phyloP scores from a whole-genome alignment of 768 basidiomycete species.

The Exidia glandulosa region DNA sequence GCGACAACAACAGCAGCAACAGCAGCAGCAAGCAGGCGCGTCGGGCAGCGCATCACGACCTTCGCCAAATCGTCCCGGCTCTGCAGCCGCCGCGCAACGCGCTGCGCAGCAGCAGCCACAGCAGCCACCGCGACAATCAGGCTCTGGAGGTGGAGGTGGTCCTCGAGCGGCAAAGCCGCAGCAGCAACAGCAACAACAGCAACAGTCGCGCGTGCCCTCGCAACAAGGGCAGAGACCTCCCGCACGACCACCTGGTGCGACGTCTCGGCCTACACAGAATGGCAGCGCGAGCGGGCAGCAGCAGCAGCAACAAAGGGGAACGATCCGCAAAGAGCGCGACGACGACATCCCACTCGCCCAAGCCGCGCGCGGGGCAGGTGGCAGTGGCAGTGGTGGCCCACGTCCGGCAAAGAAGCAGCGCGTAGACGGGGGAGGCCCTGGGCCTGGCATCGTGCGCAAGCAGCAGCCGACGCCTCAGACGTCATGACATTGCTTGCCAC shows the following conservation, averaged over 20 bases:
- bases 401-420: conserved; percentile 68
- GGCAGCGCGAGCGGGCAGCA: too few relatives aligned
- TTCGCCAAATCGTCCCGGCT: not conserved
- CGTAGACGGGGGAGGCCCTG: conserved; percentile 26
- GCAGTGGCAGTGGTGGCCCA: conserved; percentile 45
- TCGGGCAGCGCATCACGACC: conserved; percentile 2
- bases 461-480: not conserved
- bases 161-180: not conserved
- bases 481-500: not conserved
- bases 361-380: conserved; percentile 38
- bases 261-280: too few relatives aligned
- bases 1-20: conserved; percentile 11
- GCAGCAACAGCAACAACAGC: not conserved
- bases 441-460: not conserved
- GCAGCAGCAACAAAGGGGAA: too few relatives aligned
- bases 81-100: conserved; percentile 2
- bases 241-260: not conserved
- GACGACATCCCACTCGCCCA: conserved; percentile 15
- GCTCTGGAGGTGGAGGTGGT: not conserved
- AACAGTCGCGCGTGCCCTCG: not conserved
- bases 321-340: conserved; percentile 9
- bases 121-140: not conserved
- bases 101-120: not conserved
- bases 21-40: conserved; percentile 2
- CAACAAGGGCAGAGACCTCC: not conserved